Percentiles rank a stretch among this genome's conserved stretches.
Evolutionary conservation across 2,329 filamentous ascomycete genomes (phyloP).

Genomic region (Phyllachora maydis): DNA sequence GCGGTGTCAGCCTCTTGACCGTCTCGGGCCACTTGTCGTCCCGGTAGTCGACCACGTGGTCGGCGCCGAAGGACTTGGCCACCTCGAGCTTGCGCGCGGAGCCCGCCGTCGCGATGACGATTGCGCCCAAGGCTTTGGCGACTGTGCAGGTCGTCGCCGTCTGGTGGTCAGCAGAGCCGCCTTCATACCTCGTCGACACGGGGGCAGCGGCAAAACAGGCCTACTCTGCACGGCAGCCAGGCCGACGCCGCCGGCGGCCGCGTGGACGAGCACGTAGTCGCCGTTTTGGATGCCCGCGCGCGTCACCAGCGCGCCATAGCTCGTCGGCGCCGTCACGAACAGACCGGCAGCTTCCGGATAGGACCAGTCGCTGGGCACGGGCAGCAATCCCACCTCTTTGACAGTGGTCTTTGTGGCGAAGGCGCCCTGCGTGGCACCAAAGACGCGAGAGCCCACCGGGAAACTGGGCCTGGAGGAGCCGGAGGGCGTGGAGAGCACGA

Average conservation of each 20-base stretch:
- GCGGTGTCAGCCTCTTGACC: slow-evolving; percentile 61
- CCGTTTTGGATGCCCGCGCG: slow-evolving; percentile 59
- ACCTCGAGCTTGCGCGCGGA: slow-evolving; percentile 62
- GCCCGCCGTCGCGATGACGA: slow-evolving; percentile 81
- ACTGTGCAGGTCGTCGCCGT: slow-evolving; percentile 17
- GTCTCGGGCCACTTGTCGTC: slow-evolving; percentile 39
- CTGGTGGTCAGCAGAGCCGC: background rate
- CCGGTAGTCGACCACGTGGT: slow-evolving; percentile 63
- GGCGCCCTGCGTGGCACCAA: slow-evolving; percentile 69
- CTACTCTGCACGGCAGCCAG: slow-evolving; percentile 66
- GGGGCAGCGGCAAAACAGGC: slow-evolving; percentile 3
- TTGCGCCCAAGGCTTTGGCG: slow-evolving; percentile 80
- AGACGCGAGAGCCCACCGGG: slow-evolving; percentile 63
- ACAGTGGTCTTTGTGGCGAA: slow-evolving; percentile 62
- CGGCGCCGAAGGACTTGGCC: slow-evolving; percentile 63
- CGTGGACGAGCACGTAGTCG: slow-evolving; percentile 79
- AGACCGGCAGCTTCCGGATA: slow-evolving; percentile 72
- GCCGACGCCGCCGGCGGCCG: slow-evolving; percentile 80
- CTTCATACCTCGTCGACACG: too few species aligned
- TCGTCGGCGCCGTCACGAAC: slow-evolving; percentile 82
- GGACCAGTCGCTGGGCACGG: slow-evolving; percentile 63
- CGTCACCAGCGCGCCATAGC: slow-evolving; percentile 64
- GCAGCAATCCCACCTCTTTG: slow-evolving; percentile 43
- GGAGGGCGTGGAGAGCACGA: slow-evolving; percentile 46
- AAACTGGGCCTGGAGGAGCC: slow-evolving; percentile 33